Evolutionary conservation across 2,329 filamentous ascomycete species (phyloP), one percentile per base, ranked within the genome.

Genomic region (Hymenoscyphus fructigenus): DNA sequence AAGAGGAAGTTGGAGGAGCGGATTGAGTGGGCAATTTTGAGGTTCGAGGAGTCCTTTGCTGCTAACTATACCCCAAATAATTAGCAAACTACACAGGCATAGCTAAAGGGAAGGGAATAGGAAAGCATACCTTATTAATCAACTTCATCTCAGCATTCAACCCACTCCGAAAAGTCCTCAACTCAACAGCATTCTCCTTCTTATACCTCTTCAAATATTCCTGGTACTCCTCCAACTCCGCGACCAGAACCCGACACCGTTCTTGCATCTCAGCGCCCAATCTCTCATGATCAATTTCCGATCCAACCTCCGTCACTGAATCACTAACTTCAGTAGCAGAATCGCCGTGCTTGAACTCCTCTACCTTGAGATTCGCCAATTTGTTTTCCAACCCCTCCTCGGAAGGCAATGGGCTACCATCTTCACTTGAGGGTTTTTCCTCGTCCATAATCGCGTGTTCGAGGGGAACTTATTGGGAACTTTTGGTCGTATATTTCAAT

Each of bases 1-100:
- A 89, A 91, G 0, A 85, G 82, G 12, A 91, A 72, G 75, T 91
- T 91, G 0, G 86, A 89, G 7, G 86, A 89, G 59, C 84, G 81
- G 57, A 90, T 78, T 32, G 84, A 82, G 72, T 89, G 85, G n/a
- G 80, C 73, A 17, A 79, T 73, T 62, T 78, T 76, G 56, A 70
- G 72, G 53, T 67, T 67, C 1, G 67, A 66, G 26, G 70, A 69
- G 60, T 74, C 70, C 57, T 70, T 65, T 26, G 63, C 60, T 57
- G 65, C 68, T 15, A 74, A 66, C 71, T 73, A 55, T 57, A 55
- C 56, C 62, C 57, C 14, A 57, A 59, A 61, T 63, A 64, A 57
- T 68, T 56, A 68, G 65, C 44, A 57, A n/a, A 29, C 36, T 3
- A 15, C n/a, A 6, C 12, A 4, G 17, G 3, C 12, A 41, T 28